A percentile compares a stretch with the other conserved stretches of the same genome.
Conservation (phyloP, 129 eudicot genomes). For the Flaveria brownii region DNA sequence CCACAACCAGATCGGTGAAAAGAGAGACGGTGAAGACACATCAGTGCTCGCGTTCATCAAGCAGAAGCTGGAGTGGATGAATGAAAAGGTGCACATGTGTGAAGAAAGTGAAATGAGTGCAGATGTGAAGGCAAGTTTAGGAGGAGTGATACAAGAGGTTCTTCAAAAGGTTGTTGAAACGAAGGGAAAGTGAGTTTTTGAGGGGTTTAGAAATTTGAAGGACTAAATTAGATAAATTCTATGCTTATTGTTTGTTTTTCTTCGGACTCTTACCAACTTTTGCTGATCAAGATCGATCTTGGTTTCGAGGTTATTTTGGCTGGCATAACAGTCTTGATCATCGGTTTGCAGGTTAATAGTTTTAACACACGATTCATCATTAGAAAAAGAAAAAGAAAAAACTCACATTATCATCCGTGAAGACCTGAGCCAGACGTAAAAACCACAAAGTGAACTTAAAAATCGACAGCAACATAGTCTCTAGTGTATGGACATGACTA, state of each 20-base stretch:
- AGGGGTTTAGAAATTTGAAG: not conserved
- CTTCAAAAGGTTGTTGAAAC: slow-evolving; percentile 47
- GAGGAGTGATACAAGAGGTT: slow-evolving; percentile 38
- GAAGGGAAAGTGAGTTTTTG: slow-evolving; percentile 10
- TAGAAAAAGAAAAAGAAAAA: not conserved
- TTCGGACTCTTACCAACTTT: not conserved
- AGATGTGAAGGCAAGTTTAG: slow-evolving; percentile 19
- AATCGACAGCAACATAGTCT: not conserved
- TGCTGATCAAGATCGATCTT: not conserved
- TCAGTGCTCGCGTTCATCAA: slow-evolving; percentile 11
- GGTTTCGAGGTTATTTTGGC: not conserved
- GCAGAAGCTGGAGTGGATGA: slow-evolving; percentile 25
- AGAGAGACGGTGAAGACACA: not conserved
- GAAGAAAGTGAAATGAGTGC: slow-evolving; percentile 25
- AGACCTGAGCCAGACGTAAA: not conserved
- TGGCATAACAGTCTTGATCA: not conserved
- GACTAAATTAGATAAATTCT: slow-evolving; percentile 23
- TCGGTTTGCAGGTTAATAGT: not conserved
- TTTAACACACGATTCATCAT: not conserved
- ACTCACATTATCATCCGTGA: slow-evolving; percentile 1
- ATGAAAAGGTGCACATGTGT: slow-evolving; percentile 14
- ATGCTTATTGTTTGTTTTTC: slow-evolving; percentile 1
- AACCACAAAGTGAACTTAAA: not conserved
- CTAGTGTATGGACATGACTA: not conserved
- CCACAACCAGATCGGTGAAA: slow-evolving; percentile 21